Evolutionary conservation across 2,329 filamentous ascomycete genomes (phyloP), one percentile per base, ranked within the genome.

Genomic region (Aureobasidium mangrovei): DNA sequence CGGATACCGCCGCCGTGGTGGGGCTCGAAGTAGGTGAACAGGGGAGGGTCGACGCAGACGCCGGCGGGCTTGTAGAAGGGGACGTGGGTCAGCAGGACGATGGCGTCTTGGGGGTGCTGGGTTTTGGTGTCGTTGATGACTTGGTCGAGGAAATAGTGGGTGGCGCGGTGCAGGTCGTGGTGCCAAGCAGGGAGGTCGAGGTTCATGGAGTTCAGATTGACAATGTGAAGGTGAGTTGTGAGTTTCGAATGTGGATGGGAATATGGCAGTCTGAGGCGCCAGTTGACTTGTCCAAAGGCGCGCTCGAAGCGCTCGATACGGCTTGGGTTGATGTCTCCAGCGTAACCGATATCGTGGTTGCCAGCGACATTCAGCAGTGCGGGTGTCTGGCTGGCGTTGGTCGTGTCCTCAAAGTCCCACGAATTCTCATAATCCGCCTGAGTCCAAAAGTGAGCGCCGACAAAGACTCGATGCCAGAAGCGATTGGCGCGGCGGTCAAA

Each of bases 271-370:
- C 35, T 42, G 41, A 53, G 32, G 32, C 49, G 49, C 78, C 95
- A 98, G 68, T 97, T 95, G 18, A 87, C 82, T 60, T 83, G 87
- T 55, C 93, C 93, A 72, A 95, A 98, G 1, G 80, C 79, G 26
- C 78, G 77, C 70, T 95, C 90, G 66, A 97, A 98, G 1, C 93
- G 81, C 29, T 81, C 75, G 53, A 96, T 76, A 3, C 90, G 82
- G 58, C 82, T 77, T n/a, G 77, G 72, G 39, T 85, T 89, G 58
- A 97, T 78, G 68, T 98, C 93, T 3, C 93, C 93, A 0, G 91
- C 89, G 67, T 98, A 98, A 33, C 93, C 93, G 64, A 98, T 84
- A 68, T 98, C 93, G 67, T 98, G 93, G 65, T 98, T 98, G 1
- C 93, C 93, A 0, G 84, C 90, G 28, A 97, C 82, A 61, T 95